A percentile compares a stretch with the other conserved stretches of the same genome.
Conservation (phyloP, 768 basidiomycete genomes). For the Hortiboletus flavorubellus region DNA sequence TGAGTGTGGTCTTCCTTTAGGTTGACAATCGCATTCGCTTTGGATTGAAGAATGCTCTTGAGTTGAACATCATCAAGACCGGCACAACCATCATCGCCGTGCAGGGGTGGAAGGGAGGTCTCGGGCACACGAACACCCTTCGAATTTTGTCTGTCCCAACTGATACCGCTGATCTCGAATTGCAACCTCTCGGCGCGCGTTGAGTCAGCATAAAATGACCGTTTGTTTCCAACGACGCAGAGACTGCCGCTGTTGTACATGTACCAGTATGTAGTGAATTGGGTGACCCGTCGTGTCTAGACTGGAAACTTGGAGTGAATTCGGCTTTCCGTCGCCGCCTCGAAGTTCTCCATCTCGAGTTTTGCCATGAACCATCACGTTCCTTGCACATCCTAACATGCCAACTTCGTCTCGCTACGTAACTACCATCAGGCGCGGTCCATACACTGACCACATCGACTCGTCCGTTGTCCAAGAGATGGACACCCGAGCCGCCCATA, state of each 20-base stretch:
- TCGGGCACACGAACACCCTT: constrained; percentile 92
- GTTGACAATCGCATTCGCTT: constrained; percentile 89
- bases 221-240: constrained; percentile 4
- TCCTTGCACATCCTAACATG: not conserved
- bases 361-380: not conserved
- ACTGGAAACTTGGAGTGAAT: not conserved
- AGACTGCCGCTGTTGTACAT: constrained; percentile 6
- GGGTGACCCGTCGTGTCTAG: not conserved
- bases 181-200: constrained; percentile 53
- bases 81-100: constrained; percentile 91
- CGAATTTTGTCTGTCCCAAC: constrained; percentile 83
- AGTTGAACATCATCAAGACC: constrained; percentile 81
- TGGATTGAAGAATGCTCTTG: constrained; percentile 80
- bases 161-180: constrained; percentile 71
- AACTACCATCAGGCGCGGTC: constrained; percentile 8
- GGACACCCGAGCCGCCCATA: constrained; percentile 10
- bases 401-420: constrained; percentile 1
- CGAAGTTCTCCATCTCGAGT: too few species aligned
- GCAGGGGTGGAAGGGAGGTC: constrained; percentile 99
- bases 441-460: constrained; percentile 6
- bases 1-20: constrained; percentile 34
- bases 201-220: constrained; percentile 9
- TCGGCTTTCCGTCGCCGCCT: not conserved
- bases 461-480: constrained; percentile 38
- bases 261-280: not conserved